Conservation (phyloP, 2,329 filamentous ascomycete species). For the Tolypocladium nubicola region DNA sequence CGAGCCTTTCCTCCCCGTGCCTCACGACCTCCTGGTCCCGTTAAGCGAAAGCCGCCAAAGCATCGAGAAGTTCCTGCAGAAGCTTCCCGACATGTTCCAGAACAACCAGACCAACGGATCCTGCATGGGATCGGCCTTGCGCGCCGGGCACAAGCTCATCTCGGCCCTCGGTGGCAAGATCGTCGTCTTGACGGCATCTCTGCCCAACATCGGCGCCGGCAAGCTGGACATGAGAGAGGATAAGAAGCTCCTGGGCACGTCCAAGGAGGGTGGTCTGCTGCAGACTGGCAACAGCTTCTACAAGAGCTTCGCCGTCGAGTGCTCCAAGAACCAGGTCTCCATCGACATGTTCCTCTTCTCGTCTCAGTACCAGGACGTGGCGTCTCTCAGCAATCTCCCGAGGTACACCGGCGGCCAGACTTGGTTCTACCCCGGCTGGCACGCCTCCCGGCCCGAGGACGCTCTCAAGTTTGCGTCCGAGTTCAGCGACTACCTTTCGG, state of each 20-base stretch:
- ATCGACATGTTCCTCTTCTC: constrained; percentile 98
- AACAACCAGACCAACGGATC: constrained; percentile 82
- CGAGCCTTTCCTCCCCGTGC: constrained; percentile 91
- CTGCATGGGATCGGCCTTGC: constrained; percentile 89
- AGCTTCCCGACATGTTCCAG: constrained; percentile 93
- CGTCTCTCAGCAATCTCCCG: constrained; percentile 88
- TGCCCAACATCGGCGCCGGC: constrained; percentile 83
- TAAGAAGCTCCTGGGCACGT: constrained; percentile 89
- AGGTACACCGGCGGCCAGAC: constrained; percentile 96
- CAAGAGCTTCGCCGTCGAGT: constrained; percentile 98
- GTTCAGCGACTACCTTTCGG: constrained; percentile 93
- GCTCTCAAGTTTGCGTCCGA: constrained; percentile 96
- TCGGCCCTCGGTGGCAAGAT: constrained; percentile 92
- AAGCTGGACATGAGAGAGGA: constrained; percentile 91
- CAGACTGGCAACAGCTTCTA: constrained; percentile 96
- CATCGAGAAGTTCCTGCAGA: constrained; percentile 82
- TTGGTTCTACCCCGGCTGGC: constrained; percentile 98
- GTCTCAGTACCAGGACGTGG: constrained; percentile 93
- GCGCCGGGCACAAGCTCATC: constrained; percentile 92
- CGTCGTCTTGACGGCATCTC: constrained; percentile 76
- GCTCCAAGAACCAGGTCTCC: constrained; percentile 96
- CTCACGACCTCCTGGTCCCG: constrained; percentile 82
- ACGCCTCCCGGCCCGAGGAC: constrained; percentile 84
- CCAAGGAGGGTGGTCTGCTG: constrained; percentile 76
- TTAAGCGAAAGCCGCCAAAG: constrained; percentile 81